Base-by-base conservation (phyloP, 1,139 yeast genomes). In the Suhomyces guaymorum region DNA sequence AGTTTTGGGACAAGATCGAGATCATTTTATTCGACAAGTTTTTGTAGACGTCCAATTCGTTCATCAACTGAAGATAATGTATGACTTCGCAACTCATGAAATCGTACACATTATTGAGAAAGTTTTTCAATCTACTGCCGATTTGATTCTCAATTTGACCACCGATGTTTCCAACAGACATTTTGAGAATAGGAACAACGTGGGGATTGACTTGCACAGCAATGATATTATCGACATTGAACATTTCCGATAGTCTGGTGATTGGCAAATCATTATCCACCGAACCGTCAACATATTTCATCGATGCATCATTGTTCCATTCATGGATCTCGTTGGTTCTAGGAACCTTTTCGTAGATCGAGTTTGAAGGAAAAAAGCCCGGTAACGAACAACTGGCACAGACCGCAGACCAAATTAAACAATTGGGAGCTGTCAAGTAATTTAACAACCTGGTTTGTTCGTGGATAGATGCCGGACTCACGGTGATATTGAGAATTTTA, bases 161-260 rank as follows among this genome's bases (percentile, higher is more conserved):
- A n/a, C 87, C 89, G 22, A 80, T 80, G 49, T 80, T 77, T 36
- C 84, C 72, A 1, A 80, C 72, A 0, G 90, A 80, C 17, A 80
- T 63, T 45, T 79, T 79, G 46, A 92, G 66, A 32, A 92, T 74
- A 2, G 98, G 97, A 2, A 86, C 90, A 20, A 92, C 95, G 55
- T 92, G 98, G 0, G 97, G 96, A 51, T 94, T 88, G 1, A 92
- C 98, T 59, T 94, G 97, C 35, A 96, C 90, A 0, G 96, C 97
- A 53, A 92, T 87, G 42, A 92, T 90, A 57, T 94, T 97, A 55
- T 92, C 95, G 23, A 92, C 96, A 52, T 92, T 92, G 56, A 92
- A 94, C 90, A 92, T 86, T 58, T 92, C 98, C 30, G 95, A 85
- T 13, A 92, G 67, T 48, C 97, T 73, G 1, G 95, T 75, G 19